Conservation (phyloP, 345 rosid species). For the Brassica juncea region DNA sequence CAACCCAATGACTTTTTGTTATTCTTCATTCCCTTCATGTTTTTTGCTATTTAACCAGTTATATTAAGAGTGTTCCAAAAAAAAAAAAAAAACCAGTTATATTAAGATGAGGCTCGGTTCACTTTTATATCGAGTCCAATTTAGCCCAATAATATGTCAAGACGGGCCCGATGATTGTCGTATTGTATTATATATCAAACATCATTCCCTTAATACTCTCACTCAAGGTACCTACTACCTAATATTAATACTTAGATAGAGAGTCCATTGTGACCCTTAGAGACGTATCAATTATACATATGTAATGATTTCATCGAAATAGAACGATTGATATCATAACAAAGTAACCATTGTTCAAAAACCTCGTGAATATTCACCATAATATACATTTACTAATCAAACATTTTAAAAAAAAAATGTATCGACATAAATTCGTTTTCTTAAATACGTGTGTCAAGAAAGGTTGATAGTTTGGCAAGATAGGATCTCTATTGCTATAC, state of each 20-base stretch:
- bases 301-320: neutral
- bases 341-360: neutral
- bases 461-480: slow-evolving; percentile 6
- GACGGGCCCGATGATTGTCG: neutral
- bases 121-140: neutral
- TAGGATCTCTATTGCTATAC: neutral
- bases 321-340: neutral
- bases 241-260: neutral
- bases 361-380: neutral
- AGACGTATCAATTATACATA: neutral
- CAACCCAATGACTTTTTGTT: neutral
- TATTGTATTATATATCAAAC: neutral
- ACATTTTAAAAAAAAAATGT: neutral
- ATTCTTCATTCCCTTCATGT: too few relatives aligned
- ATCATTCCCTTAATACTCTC: neutral
- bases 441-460: neutral
- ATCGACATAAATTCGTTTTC: neutral
- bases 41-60: neutral
- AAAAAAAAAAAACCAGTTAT: neutral
- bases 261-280: neutral
- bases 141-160: slow-evolving; percentile 21
- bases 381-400: neutral
- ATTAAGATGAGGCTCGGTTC: neutral
- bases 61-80: too few relatives aligned
- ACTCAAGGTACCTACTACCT: too few relatives aligned